A percentile compares a stretch with the other conserved stretches of the same genome.
phyloP scores from a whole-genome alignment of 257 asterid species.

The Misopates orontium region DNA sequence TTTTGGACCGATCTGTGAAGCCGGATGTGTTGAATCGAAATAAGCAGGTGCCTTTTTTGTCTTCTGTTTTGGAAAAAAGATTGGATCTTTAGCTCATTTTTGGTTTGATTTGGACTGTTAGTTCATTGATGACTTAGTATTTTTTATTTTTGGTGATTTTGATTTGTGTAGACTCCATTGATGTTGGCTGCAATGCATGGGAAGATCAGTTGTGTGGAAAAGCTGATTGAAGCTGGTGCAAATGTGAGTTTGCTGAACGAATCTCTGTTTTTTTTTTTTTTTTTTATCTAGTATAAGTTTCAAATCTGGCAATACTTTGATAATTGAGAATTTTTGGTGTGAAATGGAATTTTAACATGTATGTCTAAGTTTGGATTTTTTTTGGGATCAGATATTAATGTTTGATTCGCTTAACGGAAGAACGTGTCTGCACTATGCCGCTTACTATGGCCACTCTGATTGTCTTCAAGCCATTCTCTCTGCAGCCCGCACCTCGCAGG shows the following conservation, averaged over 20 bases:
- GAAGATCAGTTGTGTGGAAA: constrained; percentile 74
- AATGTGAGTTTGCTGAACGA: constrained; percentile 51
- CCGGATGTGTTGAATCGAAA: constrained; percentile 83
- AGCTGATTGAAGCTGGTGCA: constrained; percentile 90
- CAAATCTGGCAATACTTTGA: background rate
- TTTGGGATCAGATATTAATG: constrained; percentile 67
- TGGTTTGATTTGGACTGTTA: constrained; percentile 28
- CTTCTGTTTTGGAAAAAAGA: background rate
- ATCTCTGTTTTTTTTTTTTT: no score
- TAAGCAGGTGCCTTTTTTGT: constrained; percentile 57
- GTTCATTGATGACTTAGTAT: background rate
- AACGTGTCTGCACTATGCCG: constrained; percentile 97
- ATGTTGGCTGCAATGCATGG: constrained; percentile 99
- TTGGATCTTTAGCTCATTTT: constrained; percentile 7
- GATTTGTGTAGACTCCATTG: constrained; percentile 77
- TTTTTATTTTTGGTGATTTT: constrained; percentile 27
- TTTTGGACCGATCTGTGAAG: constrained; percentile 68
- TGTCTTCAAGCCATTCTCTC: constrained; percentile 78
- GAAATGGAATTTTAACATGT: background rate
- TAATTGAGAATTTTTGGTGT: background rate
- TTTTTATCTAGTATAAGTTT: background rate
- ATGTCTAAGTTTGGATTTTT: constrained; percentile 22
- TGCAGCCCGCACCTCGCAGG: constrained; percentile 72
- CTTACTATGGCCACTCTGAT: constrained; percentile 83
- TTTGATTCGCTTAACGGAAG: constrained; percentile 85